These are phyloP conservation scores for Cucumis melo DNA, from an alignment of 306 rosid genomes.

Conservation along the genomic window DNA sequence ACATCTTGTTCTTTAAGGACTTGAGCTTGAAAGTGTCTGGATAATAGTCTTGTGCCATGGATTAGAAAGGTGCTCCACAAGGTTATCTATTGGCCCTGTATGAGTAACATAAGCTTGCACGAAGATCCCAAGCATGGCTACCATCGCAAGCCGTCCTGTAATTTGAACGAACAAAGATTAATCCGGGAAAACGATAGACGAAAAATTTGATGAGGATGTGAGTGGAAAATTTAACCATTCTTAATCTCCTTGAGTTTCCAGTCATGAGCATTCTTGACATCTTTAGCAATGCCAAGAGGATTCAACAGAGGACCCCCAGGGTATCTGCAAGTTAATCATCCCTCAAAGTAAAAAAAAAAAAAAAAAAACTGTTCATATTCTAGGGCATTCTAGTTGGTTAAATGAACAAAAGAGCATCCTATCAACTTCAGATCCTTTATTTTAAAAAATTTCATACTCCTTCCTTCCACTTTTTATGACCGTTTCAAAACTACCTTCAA, in stretches of 20 bases:
- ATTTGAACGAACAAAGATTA: not conserved
- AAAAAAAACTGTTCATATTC: no score
- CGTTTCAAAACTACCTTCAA: no score
- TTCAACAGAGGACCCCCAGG: slow-evolving; percentile 80
- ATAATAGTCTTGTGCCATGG: slow-evolving; percentile 86
- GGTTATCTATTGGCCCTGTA: slow-evolving; percentile 88
- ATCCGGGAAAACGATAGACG: not conserved
- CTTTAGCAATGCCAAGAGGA: slow-evolving; percentile 83
- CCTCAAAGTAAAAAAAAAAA: no score
- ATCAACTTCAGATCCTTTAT: not conserved
- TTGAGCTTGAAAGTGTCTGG: slow-evolving; percentile 49
- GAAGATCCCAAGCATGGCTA: slow-evolving; percentile 80
- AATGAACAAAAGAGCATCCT: not conserved
- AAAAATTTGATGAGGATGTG: not conserved
- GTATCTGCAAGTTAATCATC: slow-evolving; percentile 29
- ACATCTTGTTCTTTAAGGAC: slow-evolving; percentile 6
- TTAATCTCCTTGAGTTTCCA: slow-evolving; percentile 90
- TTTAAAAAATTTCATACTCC: no score
- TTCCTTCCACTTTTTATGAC: no score
- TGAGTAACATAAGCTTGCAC: slow-evolving; percentile 86
- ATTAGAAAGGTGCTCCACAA: slow-evolving; percentile 76
- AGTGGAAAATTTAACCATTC: slow-evolving; percentile 37
- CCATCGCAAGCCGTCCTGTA: slow-evolving; percentile 77
- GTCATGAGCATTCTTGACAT: slow-evolving; percentile 53
- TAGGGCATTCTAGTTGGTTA: not conserved